Percentiles rank a stretch among this genome's conserved stretches.
These are phyloP conservation scores for Teunomyces stri DNA, from an alignment of 805 yeast species.

Conservation along the genomic window DNA sequence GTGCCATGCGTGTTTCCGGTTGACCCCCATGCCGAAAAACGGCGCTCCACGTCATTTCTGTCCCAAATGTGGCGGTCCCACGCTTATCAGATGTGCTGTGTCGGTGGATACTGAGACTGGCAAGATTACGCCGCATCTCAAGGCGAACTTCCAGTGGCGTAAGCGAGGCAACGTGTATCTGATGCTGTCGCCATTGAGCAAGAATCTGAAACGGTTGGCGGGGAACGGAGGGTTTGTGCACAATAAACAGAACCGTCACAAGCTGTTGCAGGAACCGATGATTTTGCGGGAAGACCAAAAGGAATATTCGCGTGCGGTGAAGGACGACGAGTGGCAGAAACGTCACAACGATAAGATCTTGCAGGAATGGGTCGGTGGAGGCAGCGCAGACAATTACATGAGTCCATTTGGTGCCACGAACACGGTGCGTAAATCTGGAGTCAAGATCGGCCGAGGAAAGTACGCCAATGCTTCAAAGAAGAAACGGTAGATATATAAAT, in stretches of 20 bases:
- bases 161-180: conserved; percentile 82
- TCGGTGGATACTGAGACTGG: conserved; percentile 79
- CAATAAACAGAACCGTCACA: conserved; percentile 57
- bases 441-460: conserved; percentile 83
- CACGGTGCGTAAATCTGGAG: conserved; percentile 51
- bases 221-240: conserved; percentile 84
- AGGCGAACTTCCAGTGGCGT: conserved; percentile 91
- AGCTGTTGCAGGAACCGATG: conserved; percentile 48
- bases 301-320: conserved; percentile 84
- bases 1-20: conserved; percentile 93
- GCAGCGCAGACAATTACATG: conserved; percentile 78
- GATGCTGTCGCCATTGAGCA: conserved; percentile 84
- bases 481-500: conserved; percentile 6
- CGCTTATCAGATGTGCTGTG: conserved; percentile 86
- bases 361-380: conserved; percentile 93
- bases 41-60: conserved; percentile 86
- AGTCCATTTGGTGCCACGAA: conserved; percentile 70
- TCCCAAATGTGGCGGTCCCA: conserved; percentile 92
- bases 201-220: conserved; percentile 62
- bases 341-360: conserved; percentile 81
- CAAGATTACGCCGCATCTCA: conserved; percentile 80
- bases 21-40: conserved; percentile 73
- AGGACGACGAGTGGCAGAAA: conserved; percentile 84
- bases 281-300: conserved; percentile 87
- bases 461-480: conserved; percentile 64